Conservation (phyloP, 1,139 yeast species). For the Pichiaceae sp. region DNA sequence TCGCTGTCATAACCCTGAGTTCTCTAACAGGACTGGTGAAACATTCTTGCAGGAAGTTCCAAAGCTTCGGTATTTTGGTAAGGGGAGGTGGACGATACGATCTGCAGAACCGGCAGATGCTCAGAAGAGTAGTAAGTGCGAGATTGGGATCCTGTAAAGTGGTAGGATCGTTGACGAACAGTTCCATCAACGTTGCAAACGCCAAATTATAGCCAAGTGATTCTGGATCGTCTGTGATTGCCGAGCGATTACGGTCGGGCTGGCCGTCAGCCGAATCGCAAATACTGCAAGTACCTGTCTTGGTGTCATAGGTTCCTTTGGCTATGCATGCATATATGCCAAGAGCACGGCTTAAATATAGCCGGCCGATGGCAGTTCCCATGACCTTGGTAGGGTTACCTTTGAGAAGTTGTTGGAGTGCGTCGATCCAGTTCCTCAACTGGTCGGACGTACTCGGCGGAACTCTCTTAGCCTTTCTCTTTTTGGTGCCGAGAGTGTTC, state of each 20-base stretch:
- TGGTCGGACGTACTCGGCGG: not conserved
- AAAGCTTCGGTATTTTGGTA: slow-evolving; percentile 14
- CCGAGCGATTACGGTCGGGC: not conserved
- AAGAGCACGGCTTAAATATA: slow-evolving; percentile 29
- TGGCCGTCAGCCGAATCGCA: slow-evolving; percentile 27
- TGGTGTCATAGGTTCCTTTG: slow-evolving; percentile 27
- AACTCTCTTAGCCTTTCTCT: not conserved
- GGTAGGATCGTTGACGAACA: slow-evolving; percentile 12
- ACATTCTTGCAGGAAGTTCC: slow-evolving; percentile 22
- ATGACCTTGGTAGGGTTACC: not conserved
- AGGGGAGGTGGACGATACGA: slow-evolving; percentile 38
- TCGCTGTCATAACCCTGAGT: slow-evolving; percentile 40
- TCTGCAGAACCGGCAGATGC: slow-evolving; percentile 38
- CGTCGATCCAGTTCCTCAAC: not conserved
- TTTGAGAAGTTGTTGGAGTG: not conserved
- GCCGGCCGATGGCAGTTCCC: slow-evolving; percentile 3
- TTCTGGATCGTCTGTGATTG: not conserved
- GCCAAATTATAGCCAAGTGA: too few species aligned
- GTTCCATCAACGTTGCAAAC: slow-evolving; percentile 4
- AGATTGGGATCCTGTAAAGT: slow-evolving; percentile 16
- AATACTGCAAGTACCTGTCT: slow-evolving; percentile 28
- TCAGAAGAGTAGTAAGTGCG: slow-evolving; percentile 34
- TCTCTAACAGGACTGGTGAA: slow-evolving; percentile 36
- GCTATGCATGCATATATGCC: slow-evolving; percentile 37
- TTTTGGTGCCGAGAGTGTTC: not conserved